phyloP scores from a whole-genome alignment of 2,329 filamentous ascomycete genomes.

The Xylariaceae sp. region DNA sequence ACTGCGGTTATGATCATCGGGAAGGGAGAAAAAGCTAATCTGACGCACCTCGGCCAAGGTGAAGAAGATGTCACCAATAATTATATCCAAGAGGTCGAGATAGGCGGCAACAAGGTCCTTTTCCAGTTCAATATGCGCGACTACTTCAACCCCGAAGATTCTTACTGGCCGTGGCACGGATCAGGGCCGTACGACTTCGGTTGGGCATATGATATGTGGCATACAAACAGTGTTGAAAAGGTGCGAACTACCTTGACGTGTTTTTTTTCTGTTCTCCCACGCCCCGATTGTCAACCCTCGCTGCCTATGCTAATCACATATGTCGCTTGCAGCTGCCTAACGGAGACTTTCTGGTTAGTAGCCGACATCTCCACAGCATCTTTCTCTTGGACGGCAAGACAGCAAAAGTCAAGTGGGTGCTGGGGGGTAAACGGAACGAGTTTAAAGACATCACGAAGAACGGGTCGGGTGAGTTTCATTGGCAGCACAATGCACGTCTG shows the following conservation, averaged over 20 bases:
- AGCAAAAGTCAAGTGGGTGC: slow-evolving; percentile 6
- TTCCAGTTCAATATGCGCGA: slow-evolving; percentile 10
- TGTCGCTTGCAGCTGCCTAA: neutral
- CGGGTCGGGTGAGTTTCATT: slow-evolving; percentile 7
- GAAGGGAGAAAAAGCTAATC: neutral
- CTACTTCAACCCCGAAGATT: slow-evolving; percentile 10
- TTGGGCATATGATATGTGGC: slow-evolving; percentile 8
- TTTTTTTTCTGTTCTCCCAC: too few relatives aligned
- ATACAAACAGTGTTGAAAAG: slow-evolving; percentile 13
- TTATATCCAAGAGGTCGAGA: slow-evolving; percentile 12
- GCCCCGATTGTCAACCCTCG: neutral
- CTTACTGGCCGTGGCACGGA: slow-evolving; percentile 9
- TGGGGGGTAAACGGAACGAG: slow-evolving; percentile 9
- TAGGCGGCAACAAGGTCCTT: slow-evolving; percentile 7
- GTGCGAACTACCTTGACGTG: neutral
- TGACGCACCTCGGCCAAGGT: slow-evolving; percentile 1
- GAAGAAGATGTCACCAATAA: slow-evolving; percentile 5
- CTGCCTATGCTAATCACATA: neutral
- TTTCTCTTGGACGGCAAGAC: slow-evolving; percentile 9
- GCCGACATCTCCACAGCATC: slow-evolving; percentile 10
- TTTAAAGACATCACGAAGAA: slow-evolving; percentile 11
- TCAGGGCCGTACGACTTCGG: slow-evolving; percentile 6
- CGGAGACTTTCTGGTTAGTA: slow-evolving; percentile 12
- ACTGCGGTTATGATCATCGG: slow-evolving; percentile 11
- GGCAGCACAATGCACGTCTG: slow-evolving; percentile 16